Base-by-base conservation (phyloP, 1,284 basidiomycete genomes). In the Anthracocystis walkeri region DNA sequence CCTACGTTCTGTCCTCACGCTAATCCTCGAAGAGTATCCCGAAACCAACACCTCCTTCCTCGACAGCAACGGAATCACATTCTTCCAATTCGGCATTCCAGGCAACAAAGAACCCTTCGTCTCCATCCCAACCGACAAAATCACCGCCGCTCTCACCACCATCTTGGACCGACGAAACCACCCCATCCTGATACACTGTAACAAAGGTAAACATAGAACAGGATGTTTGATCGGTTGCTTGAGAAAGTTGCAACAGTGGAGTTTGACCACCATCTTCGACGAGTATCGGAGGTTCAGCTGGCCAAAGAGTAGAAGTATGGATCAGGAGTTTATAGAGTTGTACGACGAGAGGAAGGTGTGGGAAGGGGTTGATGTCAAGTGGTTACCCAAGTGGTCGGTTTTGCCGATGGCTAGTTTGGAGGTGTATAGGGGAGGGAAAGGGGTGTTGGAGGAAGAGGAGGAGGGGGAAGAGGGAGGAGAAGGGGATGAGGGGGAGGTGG, bases 201-300 rank as follows among this genome's bases (percentile, higher is more conserved):
- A 89, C 84, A 89, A 89, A 81, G 89, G 89, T 59, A 89, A 89
- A 85, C 89, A 89, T 66, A 86, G 89, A 1, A 89, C 89, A 0
- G 89, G 89, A 1, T 89, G 88, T 73, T 80, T 89, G 29, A 87
- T 89, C 7, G 89, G 88, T 4, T 89, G 88, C 74, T 84, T 89
- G 10, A 82, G 89, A 3, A 87, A 88, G 48, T 75, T 89, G 8
- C 88, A 89, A 73, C 85, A 86, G 16, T 89, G 88, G 88, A 87
- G 87, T 33, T 80, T 88, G 18, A 88, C 88, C 0, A 87, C 87
- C 1, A 88, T 88, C 53, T 88, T 89, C 64, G 88, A 89, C 80
- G 89, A 89, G 84, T 89, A 89, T 75, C 79, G 88, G 10, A 84
- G 87, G 4, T 89, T 88, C 77, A 87, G 86, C 16, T 80, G 82